Base-by-base conservation (phyloP, 768 basidiomycete genomes). In the Macrolepiota fuliginosa region DNA sequence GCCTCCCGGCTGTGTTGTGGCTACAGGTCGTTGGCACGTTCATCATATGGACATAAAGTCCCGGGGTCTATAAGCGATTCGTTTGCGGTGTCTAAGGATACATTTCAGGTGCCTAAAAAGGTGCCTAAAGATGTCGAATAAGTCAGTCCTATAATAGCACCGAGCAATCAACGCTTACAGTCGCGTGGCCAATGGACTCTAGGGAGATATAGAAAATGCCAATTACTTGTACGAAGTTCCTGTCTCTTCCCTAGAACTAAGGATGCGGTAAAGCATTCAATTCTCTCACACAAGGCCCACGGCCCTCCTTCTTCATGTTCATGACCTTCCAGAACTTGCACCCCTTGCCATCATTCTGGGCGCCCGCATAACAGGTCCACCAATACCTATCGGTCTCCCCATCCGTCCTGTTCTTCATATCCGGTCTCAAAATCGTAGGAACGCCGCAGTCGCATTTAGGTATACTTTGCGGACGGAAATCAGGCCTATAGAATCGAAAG, bases 401-500 rank as follows among this genome's bases (percentile, higher is more conserved):
- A 65, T 83, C 80, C 37, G 79, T 81, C 42, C 84, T 75, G 55
- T 87, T 86, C 69, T 92, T 92, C 90, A 92, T 92, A 67, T 93
- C 90, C 2, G 91, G 80, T 24, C 90, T 75, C 54, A 93, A 74
- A 45, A 90, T 82, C 10, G 83, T 86, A 0, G 91, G 89, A 22
- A 90, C 75, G 13, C 80, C 83, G 68, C 92, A 94, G 66, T 86
- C 83, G 68, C 92, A 94, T 47, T 79, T 79, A 1, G 92, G 92
- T 1, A 83, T 91, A 40, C 74, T 84, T 24, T 75, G 68, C 3
- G 92, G 83, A 24, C 78, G 76, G 70, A 90, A 94, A 73, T 94
- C 92, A 5, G 92, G 92, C 58, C 92, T 83, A 65, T 88, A 94
- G 69, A 94, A 94, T 15, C 92, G 82, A 70, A 94, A 94, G 0